phyloP scores from a whole-genome alignment of 2,329 filamentous ascomycete species.

The Bertia moriformis region DNA sequence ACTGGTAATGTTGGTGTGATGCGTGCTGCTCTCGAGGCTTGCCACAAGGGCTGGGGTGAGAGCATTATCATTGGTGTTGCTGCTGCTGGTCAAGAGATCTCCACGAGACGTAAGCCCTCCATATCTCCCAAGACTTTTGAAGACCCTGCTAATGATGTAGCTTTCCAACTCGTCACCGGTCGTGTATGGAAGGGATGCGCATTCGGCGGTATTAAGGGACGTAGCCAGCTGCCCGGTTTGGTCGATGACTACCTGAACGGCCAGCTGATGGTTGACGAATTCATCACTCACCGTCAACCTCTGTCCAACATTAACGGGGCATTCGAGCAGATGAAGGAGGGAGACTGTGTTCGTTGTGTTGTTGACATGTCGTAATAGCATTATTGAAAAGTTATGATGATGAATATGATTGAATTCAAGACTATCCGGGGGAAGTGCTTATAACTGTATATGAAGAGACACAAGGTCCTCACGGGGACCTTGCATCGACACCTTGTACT shows the following conservation, averaged over 20 bases:
- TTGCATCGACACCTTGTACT: no score
- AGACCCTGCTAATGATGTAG: conserved; percentile 18
- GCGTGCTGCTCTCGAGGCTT: conserved; percentile 59
- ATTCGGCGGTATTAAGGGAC: conserved; percentile 65
- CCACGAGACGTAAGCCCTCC: conserved; percentile 46
- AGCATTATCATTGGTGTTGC: conserved; percentile 65
- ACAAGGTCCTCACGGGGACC: no score
- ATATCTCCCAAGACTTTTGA: conserved; percentile 2
- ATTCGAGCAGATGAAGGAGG: conserved; percentile 60
- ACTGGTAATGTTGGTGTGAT: conserved; percentile 66
- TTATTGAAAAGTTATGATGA: neutral
- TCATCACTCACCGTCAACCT: conserved; percentile 60
- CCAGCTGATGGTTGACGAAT: conserved; percentile 64
- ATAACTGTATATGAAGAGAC: no score
- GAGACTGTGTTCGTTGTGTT: conserved; percentile 62
- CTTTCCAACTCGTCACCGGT: conserved; percentile 66
- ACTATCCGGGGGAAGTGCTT: no score
- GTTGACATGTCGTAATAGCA: conserved; percentile 24
- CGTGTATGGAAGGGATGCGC: conserved; percentile 66
- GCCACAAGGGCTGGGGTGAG: conserved; percentile 69
- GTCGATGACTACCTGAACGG: conserved; percentile 58
- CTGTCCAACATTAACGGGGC: conserved; percentile 53
- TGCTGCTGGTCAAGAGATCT: conserved; percentile 59
- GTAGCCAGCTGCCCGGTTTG: conserved; percentile 53
- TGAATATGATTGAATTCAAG: no score